Percentiles rank a stretch among this genome's conserved stretches.
phyloP scores from a whole-genome alignment of 1,284 basidiomycete genomes.

The Leccinum fallax region DNA sequence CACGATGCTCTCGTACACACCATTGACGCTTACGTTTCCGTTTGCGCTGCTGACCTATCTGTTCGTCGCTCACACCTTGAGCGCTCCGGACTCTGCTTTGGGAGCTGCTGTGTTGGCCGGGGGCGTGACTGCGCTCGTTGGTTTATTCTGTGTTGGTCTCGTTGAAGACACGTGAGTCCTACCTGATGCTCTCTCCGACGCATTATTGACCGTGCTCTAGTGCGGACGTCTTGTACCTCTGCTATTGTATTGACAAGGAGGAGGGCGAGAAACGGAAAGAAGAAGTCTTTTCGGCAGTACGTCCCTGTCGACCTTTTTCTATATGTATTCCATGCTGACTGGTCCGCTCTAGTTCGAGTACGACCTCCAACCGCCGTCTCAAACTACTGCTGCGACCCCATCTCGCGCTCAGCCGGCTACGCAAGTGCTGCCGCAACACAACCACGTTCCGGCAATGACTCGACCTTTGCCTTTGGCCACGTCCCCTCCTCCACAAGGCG shows the following conservation, averaged over 20 bases:
- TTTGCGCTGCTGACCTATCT: constrained; percentile 84
- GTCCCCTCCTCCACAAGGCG: constrained; percentile 16
- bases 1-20: constrained; percentile 78
- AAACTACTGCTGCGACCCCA: constrained; percentile 1
- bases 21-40: constrained; percentile 77
- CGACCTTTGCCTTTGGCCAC: constrained; percentile 12
- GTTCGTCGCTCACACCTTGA: constrained; percentile 83
- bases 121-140: constrained; percentile 79
- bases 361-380: constrained; percentile 41
- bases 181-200: not conserved
- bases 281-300: constrained; percentile 72
- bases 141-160: constrained; percentile 80
- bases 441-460: constrained; percentile 4
- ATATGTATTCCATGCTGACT: constrained; percentile 9
- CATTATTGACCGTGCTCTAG: constrained; percentile 29
- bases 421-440: constrained; percentile 12
- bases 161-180: constrained; percentile 72
- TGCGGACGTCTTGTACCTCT: constrained; percentile 85
- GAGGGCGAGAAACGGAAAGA: constrained; percentile 61
- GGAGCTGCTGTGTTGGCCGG: constrained; percentile 76
- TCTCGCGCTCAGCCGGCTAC: constrained; percentile 13
- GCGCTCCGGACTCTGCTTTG: constrained; percentile 77
- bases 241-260: constrained; percentile 87
- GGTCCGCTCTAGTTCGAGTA: constrained; percentile 43
- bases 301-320: constrained; percentile 32